phyloP scores from a whole-genome alignment of 306 rosid species.

The Vigna trinervia region DNA sequence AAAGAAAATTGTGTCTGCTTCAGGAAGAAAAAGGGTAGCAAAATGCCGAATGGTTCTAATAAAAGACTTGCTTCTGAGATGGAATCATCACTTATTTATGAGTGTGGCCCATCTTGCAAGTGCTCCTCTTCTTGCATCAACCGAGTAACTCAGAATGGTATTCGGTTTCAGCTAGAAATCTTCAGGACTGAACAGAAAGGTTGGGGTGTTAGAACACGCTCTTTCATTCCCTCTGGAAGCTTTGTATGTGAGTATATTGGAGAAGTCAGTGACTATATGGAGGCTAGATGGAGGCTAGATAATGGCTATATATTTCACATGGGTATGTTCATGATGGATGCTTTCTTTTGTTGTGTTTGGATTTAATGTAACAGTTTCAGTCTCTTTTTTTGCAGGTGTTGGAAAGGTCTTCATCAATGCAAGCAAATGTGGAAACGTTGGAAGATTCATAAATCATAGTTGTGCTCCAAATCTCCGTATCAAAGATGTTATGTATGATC shows the following conservation, averaged over 20 bases:
- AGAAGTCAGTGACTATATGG: constrained; percentile 25
- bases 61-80: background rate
- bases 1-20: constrained; percentile 38
- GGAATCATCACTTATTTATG: constrained; percentile 38
- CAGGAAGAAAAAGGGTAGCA: constrained; percentile 42
- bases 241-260: constrained; percentile 58
- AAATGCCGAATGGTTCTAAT: constrained; percentile 1
- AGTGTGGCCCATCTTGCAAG: constrained; percentile 52
- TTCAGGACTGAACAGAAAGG: constrained; percentile 39
- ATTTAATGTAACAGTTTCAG: background rate
- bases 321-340: constrained; percentile 15
- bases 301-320: background rate
- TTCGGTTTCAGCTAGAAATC: constrained; percentile 50
- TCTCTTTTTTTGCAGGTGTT: constrained; percentile 38
- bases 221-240: constrained; percentile 51
- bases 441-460: constrained; percentile 52
- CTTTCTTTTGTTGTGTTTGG: background rate
- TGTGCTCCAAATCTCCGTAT: constrained; percentile 46
- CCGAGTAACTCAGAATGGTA: constrained; percentile 41
- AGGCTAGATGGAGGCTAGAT: background rate
- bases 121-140: constrained; percentile 52
- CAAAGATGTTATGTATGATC: constrained; percentile 39
- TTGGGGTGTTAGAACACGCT: constrained; percentile 61
- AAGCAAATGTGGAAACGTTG: constrained; percentile 42
- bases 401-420: constrained; percentile 46